A percentile compares a stretch with the other conserved stretches of the same genome.
Conservation (phyloP, 768 basidiomycete genomes). For the Kwoniella sp. region DNA sequence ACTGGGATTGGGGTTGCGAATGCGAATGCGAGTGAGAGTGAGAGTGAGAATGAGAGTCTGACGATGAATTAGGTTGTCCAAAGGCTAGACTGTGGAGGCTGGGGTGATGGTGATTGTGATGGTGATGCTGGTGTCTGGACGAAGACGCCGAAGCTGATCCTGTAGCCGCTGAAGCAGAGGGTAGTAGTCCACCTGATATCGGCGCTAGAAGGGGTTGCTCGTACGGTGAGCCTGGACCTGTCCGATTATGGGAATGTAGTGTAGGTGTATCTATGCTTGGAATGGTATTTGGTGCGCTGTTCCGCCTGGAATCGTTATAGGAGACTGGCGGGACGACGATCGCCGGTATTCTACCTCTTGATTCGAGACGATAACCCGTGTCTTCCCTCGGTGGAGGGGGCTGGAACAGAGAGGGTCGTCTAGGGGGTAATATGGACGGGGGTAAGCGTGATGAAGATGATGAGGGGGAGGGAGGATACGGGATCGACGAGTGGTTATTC, state of each 20-base stretch:
- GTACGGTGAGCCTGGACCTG: conserved; percentile 12
- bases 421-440: conserved; percentile 13
- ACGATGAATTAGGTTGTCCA: conserved; percentile 12
- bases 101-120: background rate
- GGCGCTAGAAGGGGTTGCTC: conserved; percentile 18
- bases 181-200: background rate
- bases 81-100: conserved; percentile 7
- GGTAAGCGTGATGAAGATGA: conserved; percentile 6
- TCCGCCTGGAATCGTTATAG: conserved; percentile 12
- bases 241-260: background rate
- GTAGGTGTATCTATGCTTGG: background rate
- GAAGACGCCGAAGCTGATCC: no score
- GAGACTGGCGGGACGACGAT: conserved; percentile 20
- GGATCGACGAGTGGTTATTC: background rate
- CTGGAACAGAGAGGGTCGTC: conserved; percentile 18
- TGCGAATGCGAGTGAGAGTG: conserved; percentile 22
- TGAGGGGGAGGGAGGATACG: background rate
- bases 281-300: background rate
- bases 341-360: conserved; percentile 23
- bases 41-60: conserved; percentile 1
- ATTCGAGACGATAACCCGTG: conserved; percentile 17
- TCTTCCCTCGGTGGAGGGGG: conserved; percentile 26
- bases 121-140: background rate
- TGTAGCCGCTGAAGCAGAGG: background rate
- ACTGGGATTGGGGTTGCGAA: conserved; percentile 2